Conservation (phyloP, 306 rosid species). For the Trifolium pratense region DNA sequence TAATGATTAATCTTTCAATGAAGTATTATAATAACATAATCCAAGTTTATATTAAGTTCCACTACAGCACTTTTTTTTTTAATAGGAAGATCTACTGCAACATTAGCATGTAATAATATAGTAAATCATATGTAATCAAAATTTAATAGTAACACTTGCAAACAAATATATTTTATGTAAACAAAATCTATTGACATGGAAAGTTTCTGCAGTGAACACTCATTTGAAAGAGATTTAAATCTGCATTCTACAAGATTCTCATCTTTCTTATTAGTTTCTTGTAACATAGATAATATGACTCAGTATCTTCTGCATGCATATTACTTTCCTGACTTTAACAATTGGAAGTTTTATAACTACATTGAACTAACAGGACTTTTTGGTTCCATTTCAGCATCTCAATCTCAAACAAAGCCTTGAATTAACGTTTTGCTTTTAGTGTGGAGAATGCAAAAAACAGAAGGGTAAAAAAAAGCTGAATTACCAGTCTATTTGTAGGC, state of each 20-base stretch:
- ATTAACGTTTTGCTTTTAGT: neutral
- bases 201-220: conserved; percentile 24
- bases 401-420: conserved; percentile 31
- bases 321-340: conserved; percentile 14
- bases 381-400: conserved; percentile 21
- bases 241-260: conserved; percentile 6
- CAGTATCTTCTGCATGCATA: conserved; percentile 20
- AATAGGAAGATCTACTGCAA: conserved; percentile 12
- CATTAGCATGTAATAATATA: conserved; percentile 21
- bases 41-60: conserved; percentile 36
- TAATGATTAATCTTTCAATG: conserved; percentile 12
- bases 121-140: conserved; percentile 23
- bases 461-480: conserved; percentile 6
- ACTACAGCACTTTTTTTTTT: neutral
- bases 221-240: conserved; percentile 24
- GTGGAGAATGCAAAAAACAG: conserved; percentile 23
- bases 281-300: conserved; percentile 21
- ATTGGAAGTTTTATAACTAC: conserved; percentile 3
- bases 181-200: conserved; percentile 4
- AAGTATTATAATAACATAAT: conserved; percentile 26
- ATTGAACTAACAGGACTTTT: conserved; percentile 15
- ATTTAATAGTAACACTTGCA: neutral
- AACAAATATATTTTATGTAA: neutral
- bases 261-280: neutral
- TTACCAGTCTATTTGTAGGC: conserved; percentile 85